Percentiles rank a stretch among this genome's conserved stretches.
phyloP scores from a whole-genome alignment of 208 protist genomes.

The Trypanosoma avium region DNA sequence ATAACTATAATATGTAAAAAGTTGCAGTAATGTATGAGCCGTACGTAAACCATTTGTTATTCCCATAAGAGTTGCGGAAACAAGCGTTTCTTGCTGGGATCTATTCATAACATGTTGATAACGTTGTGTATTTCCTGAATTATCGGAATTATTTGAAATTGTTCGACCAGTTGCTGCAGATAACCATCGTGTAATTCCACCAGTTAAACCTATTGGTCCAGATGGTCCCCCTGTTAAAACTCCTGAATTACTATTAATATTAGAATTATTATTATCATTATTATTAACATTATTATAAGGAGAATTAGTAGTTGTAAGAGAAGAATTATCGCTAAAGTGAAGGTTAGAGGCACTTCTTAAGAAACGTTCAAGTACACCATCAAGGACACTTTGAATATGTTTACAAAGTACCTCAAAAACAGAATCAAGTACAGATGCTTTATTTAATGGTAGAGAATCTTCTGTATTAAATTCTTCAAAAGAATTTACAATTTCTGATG shows the following conservation, averaged over 20 bases:
- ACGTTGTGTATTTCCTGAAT: slow-evolving; percentile 24
- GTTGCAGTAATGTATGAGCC: slow-evolving; percentile 54
- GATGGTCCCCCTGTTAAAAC: neutral
- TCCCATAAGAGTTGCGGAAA: slow-evolving; percentile 34
- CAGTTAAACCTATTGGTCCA: slow-evolving; percentile 31
- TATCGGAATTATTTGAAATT: slow-evolving; percentile 3
- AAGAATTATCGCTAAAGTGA: slow-evolving; percentile 17
- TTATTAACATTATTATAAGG: neutral
- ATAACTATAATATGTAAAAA: slow-evolving; percentile 71
- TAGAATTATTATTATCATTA: neutral
- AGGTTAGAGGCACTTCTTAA: slow-evolving; percentile 34
- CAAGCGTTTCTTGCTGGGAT: slow-evolving; percentile 54
- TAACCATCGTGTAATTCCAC: slow-evolving; percentile 28
- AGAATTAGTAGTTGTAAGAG: neutral
- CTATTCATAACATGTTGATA: slow-evolving; percentile 55
- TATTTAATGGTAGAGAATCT: slow-evolving; percentile 6
- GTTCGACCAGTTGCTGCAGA: slow-evolving; percentile 29
- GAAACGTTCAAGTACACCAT: slow-evolving; percentile 64
- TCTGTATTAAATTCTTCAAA: slow-evolving; percentile 12
- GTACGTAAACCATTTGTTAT: slow-evolving; percentile 45
- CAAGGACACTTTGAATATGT: slow-evolving; percentile 60
- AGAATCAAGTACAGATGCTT: slow-evolving; percentile 40
- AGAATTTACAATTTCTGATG: neutral
- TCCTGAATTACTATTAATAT: neutral
- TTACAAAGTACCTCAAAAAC: slow-evolving; percentile 74